These are phyloP conservation scores for Teratosphaeria nubilosa DNA, from an alignment of 2,329 filamentous ascomycete species.

Conservation along the genomic window DNA sequence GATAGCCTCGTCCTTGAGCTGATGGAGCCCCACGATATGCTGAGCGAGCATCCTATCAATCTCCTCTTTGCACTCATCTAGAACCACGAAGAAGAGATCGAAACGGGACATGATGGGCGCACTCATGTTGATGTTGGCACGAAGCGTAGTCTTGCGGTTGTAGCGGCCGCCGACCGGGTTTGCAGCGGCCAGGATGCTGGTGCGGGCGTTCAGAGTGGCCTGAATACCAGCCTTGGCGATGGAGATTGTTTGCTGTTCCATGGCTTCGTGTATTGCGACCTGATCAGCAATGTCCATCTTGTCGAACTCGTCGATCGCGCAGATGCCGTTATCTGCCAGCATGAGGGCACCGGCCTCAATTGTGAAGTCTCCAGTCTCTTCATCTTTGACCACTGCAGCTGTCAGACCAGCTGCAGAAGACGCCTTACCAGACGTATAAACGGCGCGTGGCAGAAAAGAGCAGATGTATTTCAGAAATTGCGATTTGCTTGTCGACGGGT, in stretches of 20 bases:
- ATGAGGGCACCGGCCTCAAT: conserved; percentile 97
- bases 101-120: conserved; percentile 99
- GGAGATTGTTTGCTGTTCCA: conserved; percentile 99
- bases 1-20: conserved; percentile 82
- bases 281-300: conserved; percentile 98
- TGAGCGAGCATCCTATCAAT: conserved; percentile 85
- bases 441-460: conserved; percentile 88
- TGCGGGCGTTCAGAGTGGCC: conserved; percentile 89
- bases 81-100: conserved; percentile 94
- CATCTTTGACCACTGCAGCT: conserved; percentile 92
- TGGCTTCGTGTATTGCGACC: conserved; percentile 98
- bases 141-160: conserved; percentile 87
- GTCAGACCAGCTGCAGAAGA: conserved; percentile 96
- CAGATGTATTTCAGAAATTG: conserved; percentile 98
- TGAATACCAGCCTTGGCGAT: conserved; percentile 98
- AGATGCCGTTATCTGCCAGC: conserved; percentile 93
- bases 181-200: conserved; percentile 87
- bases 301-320: conserved; percentile 97
- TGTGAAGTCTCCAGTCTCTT: conserved; percentile 96
- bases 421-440: conserved; percentile 96
- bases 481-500: conserved; percentile 93
- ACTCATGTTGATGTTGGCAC: conserved; percentile 96
- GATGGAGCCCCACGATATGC: conserved; percentile 91
- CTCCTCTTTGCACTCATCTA: conserved; percentile 90
- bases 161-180: conserved; percentile 96